Evolutionary conservation across 2,329 filamentous ascomycete species (phyloP).

Genomic region (Mollisia scopiformis): DNA sequence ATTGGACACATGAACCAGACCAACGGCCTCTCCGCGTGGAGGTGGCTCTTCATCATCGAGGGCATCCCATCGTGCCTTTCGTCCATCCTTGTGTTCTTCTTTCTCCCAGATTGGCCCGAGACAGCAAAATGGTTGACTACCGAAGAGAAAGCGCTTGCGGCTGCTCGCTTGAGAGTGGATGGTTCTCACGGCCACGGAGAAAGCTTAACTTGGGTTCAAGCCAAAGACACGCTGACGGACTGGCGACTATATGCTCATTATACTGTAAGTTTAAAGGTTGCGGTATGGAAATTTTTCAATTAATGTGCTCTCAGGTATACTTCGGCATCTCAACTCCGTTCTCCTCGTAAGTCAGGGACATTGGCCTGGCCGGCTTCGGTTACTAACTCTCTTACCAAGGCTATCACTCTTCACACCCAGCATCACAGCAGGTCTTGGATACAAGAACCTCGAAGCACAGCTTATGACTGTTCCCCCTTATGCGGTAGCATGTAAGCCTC

Average conservation of each 20-base stretch:
- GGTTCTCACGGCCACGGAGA: slow-evolving; percentile 43
- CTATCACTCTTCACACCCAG: slow-evolving; percentile 65
- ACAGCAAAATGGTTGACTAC: slow-evolving; percentile 47
- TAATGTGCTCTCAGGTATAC: slow-evolving; percentile 42
- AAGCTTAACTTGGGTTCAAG: slow-evolving; percentile 51
- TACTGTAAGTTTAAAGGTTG: slow-evolving; percentile 22
- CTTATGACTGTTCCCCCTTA: slow-evolving; percentile 70
- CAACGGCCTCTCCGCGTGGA: slow-evolving; percentile 31
- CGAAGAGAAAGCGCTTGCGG: slow-evolving; percentile 47
- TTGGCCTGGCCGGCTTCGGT: background rate
- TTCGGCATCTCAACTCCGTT: slow-evolving; percentile 58
- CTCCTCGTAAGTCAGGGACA: slow-evolving; percentile 34
- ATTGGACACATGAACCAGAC: slow-evolving; percentile 35
- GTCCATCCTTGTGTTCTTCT: slow-evolving; percentile 48
- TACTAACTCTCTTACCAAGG: slow-evolving; percentile 34
- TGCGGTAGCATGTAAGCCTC: slow-evolving; percentile 51
- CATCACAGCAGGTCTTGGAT: slow-evolving; percentile 61
- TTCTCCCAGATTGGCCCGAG: slow-evolving; percentile 52
- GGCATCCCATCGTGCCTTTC: slow-evolving; percentile 47
- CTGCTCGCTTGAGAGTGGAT: slow-evolving; percentile 44
- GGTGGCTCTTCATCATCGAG: slow-evolving; percentile 37
- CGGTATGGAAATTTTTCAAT: background rate
- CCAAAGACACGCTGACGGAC: slow-evolving; percentile 49
- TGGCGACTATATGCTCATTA: slow-evolving; percentile 57
- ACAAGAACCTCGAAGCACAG: slow-evolving; percentile 61